Conservation (phyloP, 805 yeast genomes). For the Pichia heedii region DNA sequence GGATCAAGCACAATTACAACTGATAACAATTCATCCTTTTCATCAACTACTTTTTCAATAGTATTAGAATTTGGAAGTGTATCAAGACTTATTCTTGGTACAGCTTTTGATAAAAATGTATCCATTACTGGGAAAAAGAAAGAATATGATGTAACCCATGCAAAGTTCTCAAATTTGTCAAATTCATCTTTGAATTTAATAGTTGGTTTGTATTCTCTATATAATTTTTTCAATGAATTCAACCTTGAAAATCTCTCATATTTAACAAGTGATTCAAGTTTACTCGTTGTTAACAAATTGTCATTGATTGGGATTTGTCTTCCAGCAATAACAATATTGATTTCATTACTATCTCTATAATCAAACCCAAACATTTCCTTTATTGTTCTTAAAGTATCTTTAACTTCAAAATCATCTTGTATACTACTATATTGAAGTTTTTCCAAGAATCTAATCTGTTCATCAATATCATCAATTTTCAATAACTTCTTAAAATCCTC, state of each 20-base stretch:
- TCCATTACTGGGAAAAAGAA: slow-evolving; percentile 26
- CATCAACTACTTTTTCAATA: slow-evolving; percentile 2
- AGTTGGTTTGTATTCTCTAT: not conserved
- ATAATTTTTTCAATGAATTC: not conserved
- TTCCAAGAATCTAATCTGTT: not conserved
- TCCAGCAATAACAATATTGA: slow-evolving; percentile 35
- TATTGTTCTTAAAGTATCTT: not conserved
- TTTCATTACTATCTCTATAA: not conserved
- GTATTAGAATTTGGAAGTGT: slow-evolving; percentile 4
- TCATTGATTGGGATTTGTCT: slow-evolving; percentile 30
- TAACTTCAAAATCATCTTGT: slow-evolving; percentile 1
- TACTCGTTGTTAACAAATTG: not conserved
- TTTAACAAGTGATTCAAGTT: slow-evolving; percentile 4
- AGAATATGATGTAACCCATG: slow-evolving; percentile 17
- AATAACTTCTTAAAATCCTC: slow-evolving; percentile 4
- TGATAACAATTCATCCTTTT: slow-evolving; percentile 31
- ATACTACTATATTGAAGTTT: not conserved
- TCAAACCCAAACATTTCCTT: slow-evolving; percentile 1
- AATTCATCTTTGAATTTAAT: not conserved
- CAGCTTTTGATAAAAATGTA: slow-evolving; percentile 8
- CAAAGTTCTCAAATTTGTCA: slow-evolving; percentile 16
- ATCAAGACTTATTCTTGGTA: slow-evolving; percentile 17
- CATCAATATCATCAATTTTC: slow-evolving; percentile 2
- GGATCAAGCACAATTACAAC: slow-evolving; percentile 65
- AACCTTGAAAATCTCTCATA: slow-evolving; percentile 11